Conservation (phyloP, 306 rosid genomes). For the Canavalia ensiformis region DNA sequence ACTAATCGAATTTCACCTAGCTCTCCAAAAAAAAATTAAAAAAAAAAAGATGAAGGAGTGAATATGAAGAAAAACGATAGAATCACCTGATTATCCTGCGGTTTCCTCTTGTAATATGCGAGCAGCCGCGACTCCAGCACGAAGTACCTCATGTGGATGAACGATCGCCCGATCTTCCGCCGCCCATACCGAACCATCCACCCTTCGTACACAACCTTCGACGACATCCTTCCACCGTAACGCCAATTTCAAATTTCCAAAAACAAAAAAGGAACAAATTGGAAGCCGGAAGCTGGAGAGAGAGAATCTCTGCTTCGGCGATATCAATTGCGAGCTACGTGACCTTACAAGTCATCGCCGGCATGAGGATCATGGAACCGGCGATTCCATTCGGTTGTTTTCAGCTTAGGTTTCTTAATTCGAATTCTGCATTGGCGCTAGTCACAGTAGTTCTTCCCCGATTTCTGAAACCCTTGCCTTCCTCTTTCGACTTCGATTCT, state of each 20-base stretch:
- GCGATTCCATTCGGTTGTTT: slow-evolving; percentile 37
- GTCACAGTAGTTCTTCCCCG: neutral
- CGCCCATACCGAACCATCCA: slow-evolving; percentile 99
- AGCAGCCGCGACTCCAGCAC: slow-evolving; percentile 95
- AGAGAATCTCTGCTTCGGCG: slow-evolving; percentile 67
- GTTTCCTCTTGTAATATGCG: slow-evolving; percentile 95
- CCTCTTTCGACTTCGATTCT: slow-evolving; percentile 2
- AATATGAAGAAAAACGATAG: neutral
- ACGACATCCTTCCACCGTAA: slow-evolving; percentile 67
- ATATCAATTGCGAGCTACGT: slow-evolving; percentile 58
- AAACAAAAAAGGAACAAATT: neutral
- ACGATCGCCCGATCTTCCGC: slow-evolving; percentile 94
- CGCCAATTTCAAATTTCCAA: slow-evolving; percentile 3
- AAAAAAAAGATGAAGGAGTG: neutral
- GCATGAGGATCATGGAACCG: slow-evolving; percentile 42
- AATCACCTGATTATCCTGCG: slow-evolving; percentile 89
- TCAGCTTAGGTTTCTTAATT: slow-evolving; percentile 37
- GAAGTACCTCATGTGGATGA: slow-evolving; percentile 95
- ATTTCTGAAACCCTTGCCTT: slow-evolving; percentile 10
- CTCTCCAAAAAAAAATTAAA: neutral
- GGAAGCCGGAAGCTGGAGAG: slow-evolving; percentile 71
- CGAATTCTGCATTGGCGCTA: slow-evolving; percentile 53
- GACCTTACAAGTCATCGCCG: slow-evolving; percentile 61
- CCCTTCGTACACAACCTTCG: slow-evolving; percentile 97
- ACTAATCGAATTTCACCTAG: neutral